Evolutionary conservation across 768 basidiomycete genomes (phyloP).

Genomic region (Boletus tomentosulus): DNA sequence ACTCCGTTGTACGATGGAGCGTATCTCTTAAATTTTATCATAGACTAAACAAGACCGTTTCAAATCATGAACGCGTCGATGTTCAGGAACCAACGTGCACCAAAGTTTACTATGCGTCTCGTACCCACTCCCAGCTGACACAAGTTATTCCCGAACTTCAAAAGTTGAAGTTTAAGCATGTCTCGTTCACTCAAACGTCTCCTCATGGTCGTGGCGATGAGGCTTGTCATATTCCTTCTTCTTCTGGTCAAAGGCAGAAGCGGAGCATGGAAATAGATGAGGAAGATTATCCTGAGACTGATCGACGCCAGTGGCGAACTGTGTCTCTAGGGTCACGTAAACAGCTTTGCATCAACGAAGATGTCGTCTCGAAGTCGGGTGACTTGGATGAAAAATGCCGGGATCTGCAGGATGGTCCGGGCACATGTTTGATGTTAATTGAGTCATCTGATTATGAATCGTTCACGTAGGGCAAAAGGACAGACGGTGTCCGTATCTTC

Average conservation of each 20-base stretch:
- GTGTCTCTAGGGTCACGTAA: slow-evolving; percentile 89
- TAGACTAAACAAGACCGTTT: slow-evolving; percentile 15
- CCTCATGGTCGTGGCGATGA: slow-evolving; percentile 7
- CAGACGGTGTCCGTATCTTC: slow-evolving; percentile 74
- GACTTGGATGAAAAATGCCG: slow-evolving; percentile 89
- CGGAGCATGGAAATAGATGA: slow-evolving; percentile 22
- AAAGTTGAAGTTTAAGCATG: slow-evolving; percentile 54
- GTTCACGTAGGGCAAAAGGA: slow-evolving; percentile 50
- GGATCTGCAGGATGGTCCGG: slow-evolving; percentile 65
- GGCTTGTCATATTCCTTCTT: background rate
- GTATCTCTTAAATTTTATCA: background rate
- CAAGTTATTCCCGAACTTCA: slow-evolving; percentile 85
- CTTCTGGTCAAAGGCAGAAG: slow-evolving; percentile 12
- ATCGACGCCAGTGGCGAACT: slow-evolving; percentile 42
- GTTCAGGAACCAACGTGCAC: slow-evolving; percentile 56
- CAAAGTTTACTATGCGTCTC: slow-evolving; percentile 90
- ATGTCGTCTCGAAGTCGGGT: slow-evolving; percentile 52
- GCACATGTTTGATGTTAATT: background rate
- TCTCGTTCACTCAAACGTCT: slow-evolving; percentile 14
- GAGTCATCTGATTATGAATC: slow-evolving; percentile 1
- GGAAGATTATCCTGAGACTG: slow-evolving; percentile 22
- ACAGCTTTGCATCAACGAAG: slow-evolving; percentile 90
- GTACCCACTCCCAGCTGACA: slow-evolving; percentile 93
- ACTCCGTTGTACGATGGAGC: background rate
- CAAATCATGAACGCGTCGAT: slow-evolving; percentile 6